A percentile compares a stretch with the other conserved stretches of the same genome.
phyloP scores from a whole-genome alignment of 176 grass and related monocot genomes.

The Rhipidocladum racemiflorum region DNA sequence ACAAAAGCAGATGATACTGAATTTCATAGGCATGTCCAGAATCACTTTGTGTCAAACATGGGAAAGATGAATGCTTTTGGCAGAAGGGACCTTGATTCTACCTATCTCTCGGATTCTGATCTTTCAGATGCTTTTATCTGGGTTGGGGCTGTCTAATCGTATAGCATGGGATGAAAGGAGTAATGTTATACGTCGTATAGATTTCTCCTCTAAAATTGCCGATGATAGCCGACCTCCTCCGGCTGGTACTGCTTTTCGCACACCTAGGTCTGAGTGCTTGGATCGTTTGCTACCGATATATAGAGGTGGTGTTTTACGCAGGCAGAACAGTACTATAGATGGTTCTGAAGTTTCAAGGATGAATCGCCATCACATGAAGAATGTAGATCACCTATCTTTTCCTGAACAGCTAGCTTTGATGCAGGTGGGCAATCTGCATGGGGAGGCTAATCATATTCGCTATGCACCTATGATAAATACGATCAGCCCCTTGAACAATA shows the following conservation, averaged over 20 bases:
- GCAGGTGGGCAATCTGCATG: conserved; percentile 46
- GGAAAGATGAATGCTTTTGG: conserved; percentile 39
- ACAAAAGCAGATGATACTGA: conserved; percentile 23
- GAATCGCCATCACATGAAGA: conserved; percentile 29
- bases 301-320: conserved; percentile 40
- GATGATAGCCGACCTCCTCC: conserved; percentile 14
- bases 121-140: conserved; percentile 48
- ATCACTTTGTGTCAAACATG: conserved; percentile 32
- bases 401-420: conserved; percentile 39
- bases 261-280: conserved; percentile 20
- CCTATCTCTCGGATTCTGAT: conserved; percentile 27
- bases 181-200: neutral
- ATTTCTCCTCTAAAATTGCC: conserved; percentile 24
- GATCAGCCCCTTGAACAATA: conserved; percentile 26
- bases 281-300: neutral
- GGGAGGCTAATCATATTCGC: conserved; percentile 31
- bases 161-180: conserved; percentile 25
- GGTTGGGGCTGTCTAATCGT: conserved; percentile 39
- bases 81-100: conserved; percentile 20
- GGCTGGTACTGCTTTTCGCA: neutral
- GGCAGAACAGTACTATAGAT: conserved; percentile 35
- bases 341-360: conserved; percentile 30
- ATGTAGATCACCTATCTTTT: conserved; percentile 34
- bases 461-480: conserved; percentile 16
- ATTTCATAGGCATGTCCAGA: conserved; percentile 14